These are phyloP conservation scores for Nannizzia gypsea DNA, from an alignment of 2,329 filamentous ascomycete species.

Conservation along the genomic window DNA sequence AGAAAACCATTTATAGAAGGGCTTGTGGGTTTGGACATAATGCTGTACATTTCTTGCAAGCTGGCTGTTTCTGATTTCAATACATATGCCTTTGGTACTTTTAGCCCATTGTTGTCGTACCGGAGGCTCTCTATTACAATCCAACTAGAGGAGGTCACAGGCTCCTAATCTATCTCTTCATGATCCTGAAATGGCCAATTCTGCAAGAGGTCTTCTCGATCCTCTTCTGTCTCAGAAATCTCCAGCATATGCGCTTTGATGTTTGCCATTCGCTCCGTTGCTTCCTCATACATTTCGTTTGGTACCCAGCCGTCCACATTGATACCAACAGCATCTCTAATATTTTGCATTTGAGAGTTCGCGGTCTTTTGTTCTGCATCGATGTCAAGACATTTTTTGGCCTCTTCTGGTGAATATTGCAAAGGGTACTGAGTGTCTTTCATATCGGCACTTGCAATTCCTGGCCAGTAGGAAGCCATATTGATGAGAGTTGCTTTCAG, in stretches of 20 bases:
- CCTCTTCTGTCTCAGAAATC: conserved; percentile 13
- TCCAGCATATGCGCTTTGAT: conserved; percentile 17
- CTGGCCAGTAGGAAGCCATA: conserved; percentile 13
- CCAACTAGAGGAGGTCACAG: not conserved
- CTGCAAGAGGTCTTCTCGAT: conserved; percentile 7
- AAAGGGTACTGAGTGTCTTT: conserved; percentile 12
- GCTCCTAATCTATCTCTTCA: conserved; percentile 7
- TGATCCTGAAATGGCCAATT: conserved; percentile 16
- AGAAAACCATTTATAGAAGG: no score
- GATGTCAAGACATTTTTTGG: conserved; percentile 12
- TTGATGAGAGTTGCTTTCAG: conserved; percentile 19
- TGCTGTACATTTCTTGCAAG: not conserved
- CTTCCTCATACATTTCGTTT: conserved; percentile 16
- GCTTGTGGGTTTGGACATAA: no score
- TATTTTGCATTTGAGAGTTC: conserved; percentile 16
- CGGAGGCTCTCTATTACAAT: no score
- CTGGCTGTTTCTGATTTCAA: no score
- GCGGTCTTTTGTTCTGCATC: conserved; percentile 15
- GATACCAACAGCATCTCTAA: conserved; percentile 15
- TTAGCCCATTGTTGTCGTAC: no score
- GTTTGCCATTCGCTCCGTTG: conserved; percentile 11
- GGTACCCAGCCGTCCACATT: conserved; percentile 19
- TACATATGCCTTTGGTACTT: no score
- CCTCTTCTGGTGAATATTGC: conserved; percentile 10
- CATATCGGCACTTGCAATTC: conserved; percentile 1